Evolutionary conservation across 768 basidiomycete genomes (phyloP).

Genomic region (Trametes sanguinea): DNA sequence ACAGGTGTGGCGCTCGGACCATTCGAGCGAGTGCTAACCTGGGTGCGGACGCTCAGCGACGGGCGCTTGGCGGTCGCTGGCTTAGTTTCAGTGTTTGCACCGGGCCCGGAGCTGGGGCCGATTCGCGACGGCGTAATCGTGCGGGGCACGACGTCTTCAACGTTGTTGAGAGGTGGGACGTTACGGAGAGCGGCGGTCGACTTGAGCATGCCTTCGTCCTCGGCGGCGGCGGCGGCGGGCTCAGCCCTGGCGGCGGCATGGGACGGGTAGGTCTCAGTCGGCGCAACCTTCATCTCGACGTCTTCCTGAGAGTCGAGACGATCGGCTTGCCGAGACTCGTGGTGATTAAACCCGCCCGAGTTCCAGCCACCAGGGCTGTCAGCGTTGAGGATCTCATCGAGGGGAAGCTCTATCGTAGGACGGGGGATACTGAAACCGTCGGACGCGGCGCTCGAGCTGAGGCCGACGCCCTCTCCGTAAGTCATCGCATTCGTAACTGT

Average conservation of each 20-base stretch:
- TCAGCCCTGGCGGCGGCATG: conserved; percentile 31
- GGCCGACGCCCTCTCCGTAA: conserved; percentile 73
- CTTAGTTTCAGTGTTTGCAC: conserved; percentile 40
- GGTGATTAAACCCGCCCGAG: conserved; percentile 18
- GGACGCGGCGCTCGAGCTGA: conserved; percentile 40
- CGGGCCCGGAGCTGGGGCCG: conserved; percentile 54
- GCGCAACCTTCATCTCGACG: conserved; percentile 34
- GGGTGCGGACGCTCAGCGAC: conserved; percentile 62
- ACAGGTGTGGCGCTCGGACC: conserved; percentile 70
- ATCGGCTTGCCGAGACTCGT: conserved; percentile 25
- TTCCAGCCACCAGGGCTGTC: conserved; percentile 38
- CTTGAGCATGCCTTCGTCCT: conserved; percentile 34
- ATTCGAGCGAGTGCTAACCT: conserved; percentile 51
- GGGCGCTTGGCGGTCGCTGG: conserved; percentile 45
- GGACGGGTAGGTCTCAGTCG: conserved; percentile 25
- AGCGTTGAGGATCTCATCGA: conserved; percentile 77
- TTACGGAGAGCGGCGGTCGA: conserved; percentile 34
- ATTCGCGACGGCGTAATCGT: conserved; percentile 62
- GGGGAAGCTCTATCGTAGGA: conserved; percentile 82
- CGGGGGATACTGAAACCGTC: conserved; percentile 64
- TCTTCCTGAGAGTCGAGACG: conserved; percentile 30
- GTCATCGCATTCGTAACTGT: conserved; percentile 69
- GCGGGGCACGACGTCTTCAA: conserved; percentile 48
- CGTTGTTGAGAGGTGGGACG: conserved; percentile 41
- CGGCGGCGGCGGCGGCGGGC: conserved; percentile 23